A percentile compares a stretch with the other conserved stretches of the same genome.
phyloP scores from a whole-genome alignment of 2,329 filamentous ascomycete genomes.

The Penicillium olsonii region DNA sequence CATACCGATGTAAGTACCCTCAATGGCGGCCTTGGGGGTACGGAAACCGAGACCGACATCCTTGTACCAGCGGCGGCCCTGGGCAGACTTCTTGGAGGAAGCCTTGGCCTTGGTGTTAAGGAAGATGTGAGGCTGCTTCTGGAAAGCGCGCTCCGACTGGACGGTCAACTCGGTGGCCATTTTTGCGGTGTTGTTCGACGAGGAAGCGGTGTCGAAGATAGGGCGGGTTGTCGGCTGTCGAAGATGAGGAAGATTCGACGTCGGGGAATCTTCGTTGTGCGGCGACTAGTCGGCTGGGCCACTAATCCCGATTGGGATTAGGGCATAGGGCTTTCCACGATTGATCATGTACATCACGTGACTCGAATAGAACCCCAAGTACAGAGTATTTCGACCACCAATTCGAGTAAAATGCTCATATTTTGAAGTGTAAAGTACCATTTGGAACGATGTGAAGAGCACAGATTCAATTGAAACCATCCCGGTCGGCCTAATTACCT shows the following conservation, averaged over 20 bases:
- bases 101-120: constrained; percentile 92
- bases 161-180: constrained; percentile 99
- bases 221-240: constrained; percentile 39
- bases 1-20: constrained; percentile 98
- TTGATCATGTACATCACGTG: constrained; percentile 49
- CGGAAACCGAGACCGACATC: constrained; percentile 99
- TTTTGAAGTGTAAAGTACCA: too few relatives aligned
- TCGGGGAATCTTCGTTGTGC: constrained; percentile 28
- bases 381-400: too few relatives aligned
- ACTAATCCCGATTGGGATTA: constrained; percentile 36
- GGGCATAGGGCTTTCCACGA: constrained; percentile 43
- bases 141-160: constrained; percentile 99
- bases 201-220: constrained; percentile 41
- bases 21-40: constrained; percentile 97
- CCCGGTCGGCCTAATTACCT: too few relatives aligned
- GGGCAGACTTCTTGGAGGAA: constrained; percentile 77
- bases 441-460: too few relatives aligned
- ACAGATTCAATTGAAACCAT: too few relatives aligned
- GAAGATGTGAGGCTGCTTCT: constrained; percentile 99
- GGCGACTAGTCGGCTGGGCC: background rate
- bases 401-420: background rate
- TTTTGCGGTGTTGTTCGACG: constrained; percentile 59
- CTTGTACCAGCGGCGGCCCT: constrained; percentile 98
- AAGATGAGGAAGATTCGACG: constrained; percentile 43
- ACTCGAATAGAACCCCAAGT: constrained; percentile 20